These are phyloP conservation scores for Salix brachista DNA, from an alignment of 345 rosid species.

Conservation along the genomic window DNA sequence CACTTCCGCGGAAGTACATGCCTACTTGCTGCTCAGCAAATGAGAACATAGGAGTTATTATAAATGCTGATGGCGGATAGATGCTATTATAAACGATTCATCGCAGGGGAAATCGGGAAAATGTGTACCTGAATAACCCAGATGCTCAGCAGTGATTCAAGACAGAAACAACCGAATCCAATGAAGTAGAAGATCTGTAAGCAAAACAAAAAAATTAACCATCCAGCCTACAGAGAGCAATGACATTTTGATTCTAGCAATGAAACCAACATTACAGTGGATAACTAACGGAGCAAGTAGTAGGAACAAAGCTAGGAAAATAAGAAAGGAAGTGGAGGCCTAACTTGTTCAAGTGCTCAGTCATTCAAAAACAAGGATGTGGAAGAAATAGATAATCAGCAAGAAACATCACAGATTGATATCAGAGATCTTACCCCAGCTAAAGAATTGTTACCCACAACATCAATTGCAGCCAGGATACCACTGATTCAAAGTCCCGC, in stretches of 20 bases:
- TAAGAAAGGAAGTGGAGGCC: not conserved
- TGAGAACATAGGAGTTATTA: not conserved
- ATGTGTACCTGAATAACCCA: constrained; percentile 33
- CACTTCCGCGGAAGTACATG: constrained; percentile 37
- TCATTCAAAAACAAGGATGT: not conserved
- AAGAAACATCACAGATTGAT: not conserved
- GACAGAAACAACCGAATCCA: constrained; percentile 30
- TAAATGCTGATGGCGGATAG: too few relatives aligned
- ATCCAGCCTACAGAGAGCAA: not conserved
- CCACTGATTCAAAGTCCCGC: constrained; percentile 19
- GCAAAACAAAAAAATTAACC: not conserved
- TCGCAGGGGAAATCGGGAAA: not conserved
- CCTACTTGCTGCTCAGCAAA: constrained; percentile 26
- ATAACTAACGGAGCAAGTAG: not conserved
- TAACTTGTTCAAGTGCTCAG: not conserved
- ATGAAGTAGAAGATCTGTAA: constrained; percentile 31
- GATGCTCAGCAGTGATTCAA: constrained; percentile 23
- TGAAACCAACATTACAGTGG: not conserved
- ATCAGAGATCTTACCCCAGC: constrained; percentile 27
- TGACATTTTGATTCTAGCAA: not conserved
- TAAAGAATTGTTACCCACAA: constrained; percentile 6
- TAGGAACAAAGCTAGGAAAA: not conserved
- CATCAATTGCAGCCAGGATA: constrained; percentile 28
- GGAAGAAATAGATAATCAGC: not conserved
- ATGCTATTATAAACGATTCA: not conserved